Conservation (phyloP, 2,329 filamentous ascomycete species). For the Diatrype stigma region DNA sequence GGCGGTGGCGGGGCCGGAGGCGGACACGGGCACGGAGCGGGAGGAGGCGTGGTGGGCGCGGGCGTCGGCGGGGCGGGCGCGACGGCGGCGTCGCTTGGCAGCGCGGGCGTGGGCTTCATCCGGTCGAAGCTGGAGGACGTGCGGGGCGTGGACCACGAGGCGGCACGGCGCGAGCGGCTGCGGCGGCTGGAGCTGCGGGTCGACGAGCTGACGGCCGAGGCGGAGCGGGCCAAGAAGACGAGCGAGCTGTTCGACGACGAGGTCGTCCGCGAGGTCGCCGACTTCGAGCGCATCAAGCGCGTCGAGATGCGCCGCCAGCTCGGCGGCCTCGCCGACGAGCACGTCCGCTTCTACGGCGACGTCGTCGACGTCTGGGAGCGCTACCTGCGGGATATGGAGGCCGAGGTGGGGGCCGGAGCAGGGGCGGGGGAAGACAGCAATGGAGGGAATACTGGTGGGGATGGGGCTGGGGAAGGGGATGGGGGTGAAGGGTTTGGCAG, state of each 20-base stretch:
- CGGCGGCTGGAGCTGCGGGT: slow-evolving; percentile 90
- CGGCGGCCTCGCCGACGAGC: slow-evolving; percentile 75
- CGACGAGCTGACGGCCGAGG: slow-evolving; percentile 83
- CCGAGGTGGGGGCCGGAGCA: slow-evolving; percentile 42
- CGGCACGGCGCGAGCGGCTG: slow-evolving; percentile 78
- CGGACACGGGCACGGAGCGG: no score
- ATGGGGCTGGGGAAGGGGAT: no score
- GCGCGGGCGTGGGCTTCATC: slow-evolving; percentile 76
- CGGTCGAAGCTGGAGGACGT: slow-evolving; percentile 95
- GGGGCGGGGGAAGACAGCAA: neutral
- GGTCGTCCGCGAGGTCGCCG: slow-evolving; percentile 84
- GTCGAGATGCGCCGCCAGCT: slow-evolving; percentile 87
- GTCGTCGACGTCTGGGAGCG: slow-evolving; percentile 82
- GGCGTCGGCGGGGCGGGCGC: neutral
- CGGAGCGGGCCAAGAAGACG: slow-evolving; percentile 80
- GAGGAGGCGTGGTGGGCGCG: no score
- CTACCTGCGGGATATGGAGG: slow-evolving; percentile 86
- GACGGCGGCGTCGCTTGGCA: slow-evolving; percentile 52
- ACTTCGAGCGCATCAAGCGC: slow-evolving; percentile 96
- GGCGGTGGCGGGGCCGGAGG: no score
- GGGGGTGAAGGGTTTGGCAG: no score
- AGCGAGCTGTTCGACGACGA: slow-evolving; percentile 95
- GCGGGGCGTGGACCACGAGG: slow-evolving; percentile 92
- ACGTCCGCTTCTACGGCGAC: slow-evolving; percentile 80
- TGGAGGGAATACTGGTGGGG: neutral